Base-by-base conservation (phyloP, 345 rosid species). In the Gossypium herbaceum region DNA sequence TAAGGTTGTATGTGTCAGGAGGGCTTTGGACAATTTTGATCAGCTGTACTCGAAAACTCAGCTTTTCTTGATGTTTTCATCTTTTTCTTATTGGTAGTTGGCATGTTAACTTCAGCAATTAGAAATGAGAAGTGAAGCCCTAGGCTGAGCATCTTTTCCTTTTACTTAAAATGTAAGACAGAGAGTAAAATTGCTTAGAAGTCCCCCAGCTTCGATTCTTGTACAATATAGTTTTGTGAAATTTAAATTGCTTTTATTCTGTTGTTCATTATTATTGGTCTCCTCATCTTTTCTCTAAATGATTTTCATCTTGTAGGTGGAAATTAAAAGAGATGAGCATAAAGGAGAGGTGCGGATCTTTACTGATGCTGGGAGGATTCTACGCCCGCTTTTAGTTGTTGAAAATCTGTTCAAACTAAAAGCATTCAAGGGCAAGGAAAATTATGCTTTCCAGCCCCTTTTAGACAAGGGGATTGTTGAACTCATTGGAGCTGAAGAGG, bases 331-430 rank as follows among this genome's bases (percentile, higher is more conserved):
- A 78, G 99, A 93, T 68, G 86, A 75, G 47, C 87, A 80, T 22
- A 87, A 87, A 29, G 81, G 81, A 71, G 98, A 91, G 83, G 93
- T 95, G 19, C 85, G 98, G 51, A 86, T 95, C 61, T 91, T 83
- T 85, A 76, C 91, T 65, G 98, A 93, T 73, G 86, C 92, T 61
- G 99, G 98, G 77, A 90, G 99, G 85, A 85, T 93, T 72, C 84
- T 95, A 73, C 97, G 93, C 10, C 99, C 98, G 68, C 98, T 95
- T 66, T 43, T 95, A 63, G 92, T 93, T 75, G 90, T 91, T 67
- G 86, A 88, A 77, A 93, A 91, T 75, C 79, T 93, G 29, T 61
- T 68, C 71, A 89, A 83, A 77, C 68, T 88, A 39, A 87, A 82
- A 71, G 73, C 77, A 43, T 80, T 84, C 2, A 91, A 92, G 78